phyloP scores from a whole-genome alignment of 2,329 filamentous ascomycete species.

The Dothiorella sarmentorum region DNA sequence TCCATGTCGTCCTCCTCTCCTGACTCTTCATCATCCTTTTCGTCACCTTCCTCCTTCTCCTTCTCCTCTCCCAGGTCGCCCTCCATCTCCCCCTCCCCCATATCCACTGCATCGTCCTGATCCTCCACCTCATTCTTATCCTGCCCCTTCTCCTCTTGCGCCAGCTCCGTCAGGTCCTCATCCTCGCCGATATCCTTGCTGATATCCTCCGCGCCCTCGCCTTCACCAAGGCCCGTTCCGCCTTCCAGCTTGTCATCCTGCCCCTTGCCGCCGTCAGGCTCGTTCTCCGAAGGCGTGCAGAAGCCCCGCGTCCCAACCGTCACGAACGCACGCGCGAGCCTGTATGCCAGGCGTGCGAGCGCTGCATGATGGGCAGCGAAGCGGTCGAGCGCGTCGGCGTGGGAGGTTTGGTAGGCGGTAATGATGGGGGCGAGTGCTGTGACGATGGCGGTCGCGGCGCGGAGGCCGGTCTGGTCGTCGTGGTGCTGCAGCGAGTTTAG shows the following conservation, averaged over 20 bases:
- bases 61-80: conserved; percentile 68
- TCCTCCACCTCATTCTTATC: conserved; percentile 66
- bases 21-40: conserved; percentile 48
- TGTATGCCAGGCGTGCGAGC: conserved; percentile 69
- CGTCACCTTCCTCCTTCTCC: conserved; percentile 56
- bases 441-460: conserved; percentile 56
- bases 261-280: conserved; percentile 56
- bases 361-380: conserved; percentile 65
- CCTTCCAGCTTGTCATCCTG: conserved; percentile 78
- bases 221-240: conserved; percentile 91
- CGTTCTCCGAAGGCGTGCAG: conserved; percentile 82
- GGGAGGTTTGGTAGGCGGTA: conserved; percentile 65
- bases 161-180: conserved; percentile 87
- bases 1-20: conserved; percentile 66
- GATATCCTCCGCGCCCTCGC: conserved; percentile 93
- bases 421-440: conserved; percentile 66
- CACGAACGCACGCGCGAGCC: conserved; percentile 72
- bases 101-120: conserved; percentile 82
- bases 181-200: conserved; percentile 95
- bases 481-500: conserved; percentile 44
- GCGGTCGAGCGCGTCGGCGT: conserved; percentile 55
- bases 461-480: conserved; percentile 35
- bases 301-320: conserved; percentile 83
- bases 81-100: conserved; percentile 88
- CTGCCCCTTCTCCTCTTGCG: conserved; percentile 70